These are phyloP conservation scores for Calophaca sinica DNA, from an alignment of 306 rosid species.

Conservation along the genomic window DNA sequence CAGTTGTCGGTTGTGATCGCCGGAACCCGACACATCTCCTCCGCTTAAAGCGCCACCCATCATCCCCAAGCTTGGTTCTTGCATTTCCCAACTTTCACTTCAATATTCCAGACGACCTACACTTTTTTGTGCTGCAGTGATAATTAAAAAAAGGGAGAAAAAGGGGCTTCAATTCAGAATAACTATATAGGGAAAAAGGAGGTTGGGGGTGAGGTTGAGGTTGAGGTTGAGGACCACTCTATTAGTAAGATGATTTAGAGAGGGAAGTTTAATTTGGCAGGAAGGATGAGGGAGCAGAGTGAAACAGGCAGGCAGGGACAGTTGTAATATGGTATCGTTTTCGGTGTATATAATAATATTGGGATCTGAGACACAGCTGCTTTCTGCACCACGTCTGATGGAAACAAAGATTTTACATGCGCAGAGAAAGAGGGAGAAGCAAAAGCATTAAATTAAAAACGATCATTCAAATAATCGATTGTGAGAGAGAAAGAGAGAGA, in stretches of 20 bases:
- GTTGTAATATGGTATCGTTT: conserved; percentile 39
- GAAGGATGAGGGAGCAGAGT: neutral
- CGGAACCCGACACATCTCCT: conserved; percentile 49
- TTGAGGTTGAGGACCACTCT: conserved; percentile 63
- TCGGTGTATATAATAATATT: conserved; percentile 46
- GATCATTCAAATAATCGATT: no score
- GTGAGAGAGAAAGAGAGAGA: neutral
- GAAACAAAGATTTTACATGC: conserved; percentile 70
- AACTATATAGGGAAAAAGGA: conserved; percentile 1
- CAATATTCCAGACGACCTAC: no score
- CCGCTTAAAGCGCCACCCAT: conserved; percentile 53
- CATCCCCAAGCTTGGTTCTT: conserved; percentile 81
- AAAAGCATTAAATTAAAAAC: neutral
- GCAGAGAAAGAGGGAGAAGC: conserved; percentile 52
- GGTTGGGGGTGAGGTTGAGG: no score
- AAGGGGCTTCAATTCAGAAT: no score
- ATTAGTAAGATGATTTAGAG: neutral
- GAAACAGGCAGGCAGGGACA: neutral
- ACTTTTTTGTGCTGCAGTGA: no score
- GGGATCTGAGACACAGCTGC: conserved; percentile 81
- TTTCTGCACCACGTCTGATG: conserved; percentile 69
- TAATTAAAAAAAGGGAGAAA: no score
- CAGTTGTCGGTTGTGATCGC: conserved; percentile 58
- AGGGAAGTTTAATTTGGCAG: neutral
- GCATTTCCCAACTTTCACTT: conserved; percentile 52